These are phyloP conservation scores for Candida parachauliodes DNA, from an alignment of 805 yeast genomes.

Conservation along the genomic window DNA sequence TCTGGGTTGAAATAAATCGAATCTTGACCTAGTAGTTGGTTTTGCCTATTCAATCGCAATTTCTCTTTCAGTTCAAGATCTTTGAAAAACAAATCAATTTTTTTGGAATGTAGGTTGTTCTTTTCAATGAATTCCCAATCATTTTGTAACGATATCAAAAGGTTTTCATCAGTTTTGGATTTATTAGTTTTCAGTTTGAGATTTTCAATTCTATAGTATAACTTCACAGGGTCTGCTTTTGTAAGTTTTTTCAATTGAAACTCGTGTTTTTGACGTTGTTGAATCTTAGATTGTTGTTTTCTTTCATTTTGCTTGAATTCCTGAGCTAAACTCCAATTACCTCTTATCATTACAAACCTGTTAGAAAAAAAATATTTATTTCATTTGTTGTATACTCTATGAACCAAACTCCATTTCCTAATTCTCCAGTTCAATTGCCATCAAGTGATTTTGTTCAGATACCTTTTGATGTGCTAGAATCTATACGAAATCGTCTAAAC, in stretches of 20 bases:
- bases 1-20: conserved; percentile 66
- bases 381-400: neutral
- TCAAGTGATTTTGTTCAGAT: conserved; percentile 19
- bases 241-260: conserved; percentile 22
- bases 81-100: conserved; percentile 21
- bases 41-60: conserved; percentile 14
- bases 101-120: conserved; percentile 31
- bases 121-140: conserved; percentile 40
- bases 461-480: conserved; percentile 37
- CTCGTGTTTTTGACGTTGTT: conserved; percentile 33
- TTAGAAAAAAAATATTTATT: conserved; percentile 1
- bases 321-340: conserved; percentile 33
- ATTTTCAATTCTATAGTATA: conserved; percentile 29
- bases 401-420: conserved; percentile 9
- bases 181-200: conserved; percentile 17
- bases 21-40: conserved; percentile 38
- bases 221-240: conserved; percentile 31
- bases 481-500: conserved; percentile 37
- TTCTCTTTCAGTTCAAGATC: conserved; percentile 16
- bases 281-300: conserved; percentile 32
- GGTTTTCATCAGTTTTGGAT: conserved; percentile 17
- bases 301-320: conserved; percentile 35
- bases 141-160: conserved; percentile 24
- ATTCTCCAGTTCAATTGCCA: conserved; percentile 23
- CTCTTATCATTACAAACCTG: conserved; percentile 21